Conservation (phyloP, 306 rosid species). For the Macrotyloma uniflorum region DNA sequence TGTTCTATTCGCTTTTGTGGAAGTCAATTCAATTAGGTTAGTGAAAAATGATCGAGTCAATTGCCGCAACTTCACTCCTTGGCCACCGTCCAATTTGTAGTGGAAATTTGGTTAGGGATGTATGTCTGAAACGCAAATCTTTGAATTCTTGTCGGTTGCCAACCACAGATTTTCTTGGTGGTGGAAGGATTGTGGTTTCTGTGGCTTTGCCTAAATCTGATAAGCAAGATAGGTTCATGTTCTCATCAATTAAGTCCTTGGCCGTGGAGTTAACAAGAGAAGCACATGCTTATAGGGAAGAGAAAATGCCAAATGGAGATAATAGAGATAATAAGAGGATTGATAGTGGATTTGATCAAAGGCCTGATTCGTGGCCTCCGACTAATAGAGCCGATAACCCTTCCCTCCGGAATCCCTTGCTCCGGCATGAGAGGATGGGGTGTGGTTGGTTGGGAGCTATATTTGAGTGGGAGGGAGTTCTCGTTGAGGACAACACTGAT, state of each 20-base stretch:
- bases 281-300: constrained; percentile 71
- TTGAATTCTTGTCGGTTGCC: constrained; percentile 43
- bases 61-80: constrained; percentile 79
- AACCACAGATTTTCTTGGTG: constrained; percentile 49
- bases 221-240: constrained; percentile 34
- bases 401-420: constrained; percentile 81
- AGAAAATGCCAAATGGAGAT: constrained; percentile 63
- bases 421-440: constrained; percentile 95
- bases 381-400: constrained; percentile 82
- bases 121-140: constrained; percentile 55
- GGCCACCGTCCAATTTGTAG: constrained; percentile 69
- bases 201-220: constrained; percentile 49
- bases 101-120: constrained; percentile 54
- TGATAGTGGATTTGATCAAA: constrained; percentile 63
- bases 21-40: constrained; percentile 31
- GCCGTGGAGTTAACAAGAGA: constrained; percentile 85
- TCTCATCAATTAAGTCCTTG: constrained; percentile 61
- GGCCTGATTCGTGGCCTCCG: constrained; percentile 87
- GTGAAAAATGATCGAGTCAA: constrained; percentile 72
- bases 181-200: constrained; percentile 56
- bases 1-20: background rate
- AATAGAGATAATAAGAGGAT: constrained; percentile 61
- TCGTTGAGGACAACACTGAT: constrained; percentile 81
- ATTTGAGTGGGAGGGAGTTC: constrained; percentile 97
- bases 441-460: constrained; percentile 96